Evolutionary conservation across 352 stramenopile species (phyloP).

Genomic region (Pilasporangium apinafurcum): DNA sequence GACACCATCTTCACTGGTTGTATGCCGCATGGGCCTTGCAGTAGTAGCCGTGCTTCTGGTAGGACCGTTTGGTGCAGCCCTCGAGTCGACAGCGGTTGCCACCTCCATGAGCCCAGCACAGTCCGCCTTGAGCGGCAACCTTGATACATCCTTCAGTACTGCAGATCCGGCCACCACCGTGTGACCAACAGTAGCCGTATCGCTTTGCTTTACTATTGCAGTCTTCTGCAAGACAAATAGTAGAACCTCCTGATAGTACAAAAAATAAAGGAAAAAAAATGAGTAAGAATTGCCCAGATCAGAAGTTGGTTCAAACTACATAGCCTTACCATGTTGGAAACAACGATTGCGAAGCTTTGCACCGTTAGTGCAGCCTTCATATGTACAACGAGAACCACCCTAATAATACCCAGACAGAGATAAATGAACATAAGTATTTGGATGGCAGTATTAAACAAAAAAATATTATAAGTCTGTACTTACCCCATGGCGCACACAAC

Average conservation of each 20-base stretch:
- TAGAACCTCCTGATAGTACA: too few species aligned
- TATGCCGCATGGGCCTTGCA: constrained; percentile 29
- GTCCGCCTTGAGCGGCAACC: constrained; percentile 20
- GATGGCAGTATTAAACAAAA: too few species aligned
- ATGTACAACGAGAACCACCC: constrained; percentile 29
- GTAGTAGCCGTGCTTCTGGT: constrained; percentile 45
- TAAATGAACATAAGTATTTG: too few species aligned
- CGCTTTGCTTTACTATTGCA: constrained; percentile 32
- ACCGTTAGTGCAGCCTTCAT: constrained; percentile 24
- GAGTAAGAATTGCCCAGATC: too few species aligned
- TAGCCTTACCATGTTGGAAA: constrained; percentile 42
- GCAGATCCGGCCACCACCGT: constrained; percentile 34
- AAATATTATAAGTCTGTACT: too few species aligned
- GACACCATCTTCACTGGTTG: constrained; percentile 5
- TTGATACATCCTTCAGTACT: constrained; percentile 25
- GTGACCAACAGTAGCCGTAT: constrained; percentile 35
- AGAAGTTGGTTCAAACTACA: too few species aligned
- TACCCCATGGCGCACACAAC: constrained; percentile 32
- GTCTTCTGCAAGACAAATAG: constrained; percentile 18
- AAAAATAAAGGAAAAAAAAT: too few species aligned
- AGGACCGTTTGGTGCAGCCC: constrained; percentile 36
- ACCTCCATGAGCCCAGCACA: constrained; percentile 37
- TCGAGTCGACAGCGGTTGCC: constrained; percentile 37
- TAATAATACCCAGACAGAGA: neutral
- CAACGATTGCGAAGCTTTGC: constrained; percentile 32